Evolutionary conservation across 176 grass and related monocot genomes (phyloP).

Genomic region (Bromus sterilis): DNA sequence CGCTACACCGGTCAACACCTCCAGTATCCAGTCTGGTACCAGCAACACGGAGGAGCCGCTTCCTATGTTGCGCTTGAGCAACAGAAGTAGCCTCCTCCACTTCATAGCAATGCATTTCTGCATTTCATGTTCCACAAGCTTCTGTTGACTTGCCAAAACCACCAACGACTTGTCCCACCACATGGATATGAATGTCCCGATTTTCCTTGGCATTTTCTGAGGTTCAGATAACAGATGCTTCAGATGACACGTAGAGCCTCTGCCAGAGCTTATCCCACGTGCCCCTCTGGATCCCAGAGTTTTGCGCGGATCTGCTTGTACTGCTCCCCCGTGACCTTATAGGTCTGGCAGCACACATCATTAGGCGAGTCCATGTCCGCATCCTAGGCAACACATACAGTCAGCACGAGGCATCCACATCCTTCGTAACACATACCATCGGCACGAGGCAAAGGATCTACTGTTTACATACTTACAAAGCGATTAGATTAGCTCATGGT

Average conservation of each 20-base stretch:
- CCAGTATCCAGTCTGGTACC: neutral
- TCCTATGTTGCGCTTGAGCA: neutral
- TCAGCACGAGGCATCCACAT: neutral
- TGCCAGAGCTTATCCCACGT: neutral
- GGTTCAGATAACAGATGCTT: neutral
- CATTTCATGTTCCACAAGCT: neutral
- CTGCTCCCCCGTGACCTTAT: neutral
- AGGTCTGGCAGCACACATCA: neutral
- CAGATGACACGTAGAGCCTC: neutral
- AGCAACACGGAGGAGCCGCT: neutral
- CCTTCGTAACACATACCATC: slow-evolving; percentile 1
- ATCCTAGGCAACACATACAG: neutral
- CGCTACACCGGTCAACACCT: neutral
- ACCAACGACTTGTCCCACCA: neutral
- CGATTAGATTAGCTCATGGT: neutral
- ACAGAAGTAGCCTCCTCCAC: neutral
- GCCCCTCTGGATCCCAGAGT: neutral
- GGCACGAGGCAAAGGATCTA: too few species aligned
- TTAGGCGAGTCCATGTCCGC: neutral
- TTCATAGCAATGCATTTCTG: neutral
- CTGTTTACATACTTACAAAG: slow-evolving; percentile 10
- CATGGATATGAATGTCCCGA: neutral
- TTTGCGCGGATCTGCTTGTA: neutral
- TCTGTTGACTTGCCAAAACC: neutral
- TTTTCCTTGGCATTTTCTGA: neutral